These are phyloP conservation scores for Solanum medicagineum DNA, from an alignment of 257 asterid species.

Conservation along the genomic window DNA sequence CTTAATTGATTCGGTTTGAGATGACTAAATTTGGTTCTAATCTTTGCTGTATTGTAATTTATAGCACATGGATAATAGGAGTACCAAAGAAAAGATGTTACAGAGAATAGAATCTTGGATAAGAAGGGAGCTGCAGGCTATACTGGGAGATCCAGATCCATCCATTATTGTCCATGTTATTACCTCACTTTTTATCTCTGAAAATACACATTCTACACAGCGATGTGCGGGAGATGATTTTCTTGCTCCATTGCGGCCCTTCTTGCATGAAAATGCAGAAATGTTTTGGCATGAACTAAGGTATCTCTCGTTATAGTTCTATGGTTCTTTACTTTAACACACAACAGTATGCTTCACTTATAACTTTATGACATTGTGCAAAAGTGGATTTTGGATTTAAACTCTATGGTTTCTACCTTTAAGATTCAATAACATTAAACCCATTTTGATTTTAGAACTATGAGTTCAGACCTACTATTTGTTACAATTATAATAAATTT, in stretches of 20 bases:
- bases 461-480: too few species aligned
- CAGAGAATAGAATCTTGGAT: constrained; percentile 45
- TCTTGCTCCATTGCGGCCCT: constrained; percentile 38
- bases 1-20: not conserved
- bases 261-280: constrained; percentile 29
- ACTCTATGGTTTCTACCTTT: too few species aligned
- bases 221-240: constrained; percentile 8
- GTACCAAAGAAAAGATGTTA: constrained; percentile 15
- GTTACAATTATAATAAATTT: too few species aligned
- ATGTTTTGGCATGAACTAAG: constrained; percentile 55
- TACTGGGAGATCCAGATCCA: constrained; percentile 54
- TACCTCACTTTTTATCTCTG: constrained; percentile 31
- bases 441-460: too few species aligned
- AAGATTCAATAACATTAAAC: too few species aligned
- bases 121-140: constrained; percentile 45
- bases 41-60: not conserved
- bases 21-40: not conserved
- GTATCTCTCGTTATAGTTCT: constrained; percentile 1
- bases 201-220: constrained; percentile 7
- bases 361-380: not conserved
- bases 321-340: not conserved
- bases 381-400: not conserved
- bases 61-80: constrained; percentile 17
- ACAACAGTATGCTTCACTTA: not conserved
- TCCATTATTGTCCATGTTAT: constrained; percentile 45